Base-by-base conservation (phyloP, 164 flowering plant species). In the Liriodendron chinense region DNA sequence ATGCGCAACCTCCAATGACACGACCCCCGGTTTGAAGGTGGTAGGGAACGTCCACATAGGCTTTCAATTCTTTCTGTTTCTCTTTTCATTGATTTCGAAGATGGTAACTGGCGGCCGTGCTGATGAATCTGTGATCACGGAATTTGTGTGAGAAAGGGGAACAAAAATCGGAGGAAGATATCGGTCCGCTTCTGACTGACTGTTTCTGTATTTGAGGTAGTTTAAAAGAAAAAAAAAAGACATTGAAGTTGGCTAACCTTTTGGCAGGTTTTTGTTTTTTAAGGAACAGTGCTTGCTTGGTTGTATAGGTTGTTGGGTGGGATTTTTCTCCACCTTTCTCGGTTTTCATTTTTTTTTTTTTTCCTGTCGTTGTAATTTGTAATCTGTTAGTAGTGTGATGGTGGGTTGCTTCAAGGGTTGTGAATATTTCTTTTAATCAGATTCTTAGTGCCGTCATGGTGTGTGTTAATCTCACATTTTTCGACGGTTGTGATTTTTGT, bases 1-100 rank as follows among this genome's bases (percentile, higher is more conserved):
- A 22, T 63, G 66, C 66, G 66, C 66, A 63, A 63, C 66, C 66
- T 63, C 24, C 66, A 63, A 63, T 63, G 66, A 63, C 66, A 63
- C n/a, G 9, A 9, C 9, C 10, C 8, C 66, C 24, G 2, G 20
- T n/a, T 63, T 4, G 24, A 21, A 22, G 24, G 24, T 8, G 66
- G 66, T 21, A 20, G 10, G 66, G 22, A 63, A 63, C 24, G n/a
- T 63, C 20, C 24, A 20, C 24, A 0, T 63, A n/a, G 66, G 24
- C 24, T 63, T 63, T 22, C 66, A 20, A n/a, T 22, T 63, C 22
- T 63, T 63, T 63, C 66, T 63, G 10, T 63, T 9, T 34, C 43
- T 34, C 7, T 34, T n/a, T 63, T 63, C 66, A 9, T 22, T 22
- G 66, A n/a, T n/a, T 22, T 22, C 9, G 1, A 9, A 22, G 9